Evolutionary conservation across 768 basidiomycete species (phyloP), one percentile per base, ranked within the genome.

Genomic region (Macrolepiota dolichaula): DNA sequence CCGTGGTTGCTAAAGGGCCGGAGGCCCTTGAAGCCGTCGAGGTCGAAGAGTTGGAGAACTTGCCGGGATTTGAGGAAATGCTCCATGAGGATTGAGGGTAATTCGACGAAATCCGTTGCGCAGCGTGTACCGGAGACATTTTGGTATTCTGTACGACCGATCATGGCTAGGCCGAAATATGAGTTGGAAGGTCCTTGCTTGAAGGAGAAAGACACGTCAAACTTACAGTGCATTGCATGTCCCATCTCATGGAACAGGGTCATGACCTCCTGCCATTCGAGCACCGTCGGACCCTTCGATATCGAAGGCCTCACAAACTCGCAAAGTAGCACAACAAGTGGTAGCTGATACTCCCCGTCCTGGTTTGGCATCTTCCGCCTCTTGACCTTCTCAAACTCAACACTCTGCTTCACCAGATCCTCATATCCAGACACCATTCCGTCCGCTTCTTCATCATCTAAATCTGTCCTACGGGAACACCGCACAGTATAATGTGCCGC

Each of bases 221-320:
- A 80, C 94, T 81, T 69, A 98, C 97, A 99, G 71, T 99, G 97
- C 85, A 99, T 94, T 11, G 97, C 97, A 75, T 99, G 97, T 0
- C 97, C 97, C 94, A 98, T 97, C 76, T 99, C 97, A 68, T 99
- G 97, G 76, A 95, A 97, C 24, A 98, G 77, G 1, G 96, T 98
- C 70, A 91, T 79, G 9, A 98, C 92, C 66, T 98, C 95, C 66
- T 91, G 89, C 95, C 96, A 98, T 59, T 88, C 86, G 22, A 99
- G 75, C 53, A 88, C 73, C 0, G 92, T 87, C 4, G 92, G 83
- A 0, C 88, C 89, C 12, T 79, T 74, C n/a, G 81, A 73, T 17
- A 81, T 63, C 2, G 84, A 77, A 22, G 91, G 87, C 29, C 79
- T 81, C 22, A 83, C 76, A 67, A 98, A 97, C 68, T 96, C 96